Evolutionary conservation across 306 rosid species (phyloP), one percentile per base, ranked within the genome.

Genomic region (Heteromeles arbutifolia): DNA sequence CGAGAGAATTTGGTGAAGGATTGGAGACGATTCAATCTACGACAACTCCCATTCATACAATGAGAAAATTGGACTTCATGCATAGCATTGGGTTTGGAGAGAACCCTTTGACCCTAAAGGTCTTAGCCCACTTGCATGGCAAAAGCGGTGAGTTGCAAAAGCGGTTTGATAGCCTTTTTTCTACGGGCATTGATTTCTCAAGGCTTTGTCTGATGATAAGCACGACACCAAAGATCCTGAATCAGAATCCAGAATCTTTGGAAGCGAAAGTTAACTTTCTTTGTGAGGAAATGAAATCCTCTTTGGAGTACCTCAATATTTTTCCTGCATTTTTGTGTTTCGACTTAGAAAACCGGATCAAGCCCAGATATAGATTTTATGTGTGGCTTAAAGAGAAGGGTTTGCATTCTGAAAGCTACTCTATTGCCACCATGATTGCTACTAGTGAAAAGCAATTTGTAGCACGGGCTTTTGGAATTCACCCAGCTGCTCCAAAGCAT

Each of bases 61-160:
- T 93, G 87, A 70, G 52, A 67, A 93, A 89, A 84, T 80, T 93
- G 26, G 74, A 88, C 41, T 89, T 91, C 83, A 71, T 93, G 86
- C 96, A 84, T 75, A 43, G 84, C 70, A 65, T 77, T 17, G 98
- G 98, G 70, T 93, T 86, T 83, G 98, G 98, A 56, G 96, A 91
- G 86, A 93, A 89, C 77, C 83, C 87, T 74, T 28, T 80, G 73
- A 91, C 91, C 61, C 67, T 89, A 73, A 62, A 77, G 69, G 70
- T 87, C 74, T 82, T 88, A 11, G 24, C 61, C 44, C 34, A 66
- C 54, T 48, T 93, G 87, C 93, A 91, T 63, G 98, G 97, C 19
- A 69, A 82, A 5, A 61, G 86, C 15, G 29, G 26, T 6, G 82
- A 88, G 80, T 77, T 91, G 73, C 80, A 82, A 34, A 79, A 77